Conservation (phyloP, 2,329 filamentous ascomycete species). For the Malbranchea zuffiana region DNA sequence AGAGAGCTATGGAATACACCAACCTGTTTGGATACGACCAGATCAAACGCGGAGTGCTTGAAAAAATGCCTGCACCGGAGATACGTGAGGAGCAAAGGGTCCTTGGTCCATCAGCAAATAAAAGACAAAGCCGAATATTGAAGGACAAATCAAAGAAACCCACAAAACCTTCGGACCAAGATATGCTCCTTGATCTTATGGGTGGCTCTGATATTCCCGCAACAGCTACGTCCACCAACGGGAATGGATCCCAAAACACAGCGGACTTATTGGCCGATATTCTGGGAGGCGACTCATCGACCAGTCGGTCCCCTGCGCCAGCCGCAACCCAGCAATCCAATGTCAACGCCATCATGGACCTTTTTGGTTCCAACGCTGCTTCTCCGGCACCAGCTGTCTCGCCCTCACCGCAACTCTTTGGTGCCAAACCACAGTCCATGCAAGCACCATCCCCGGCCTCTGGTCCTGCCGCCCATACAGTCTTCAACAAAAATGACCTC, state of each 20-base stretch:
- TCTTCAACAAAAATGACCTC: conserved; percentile 79
- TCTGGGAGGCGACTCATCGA: conserved; percentile 59
- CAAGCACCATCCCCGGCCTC: conserved; percentile 36
- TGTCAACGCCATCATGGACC: conserved; percentile 74
- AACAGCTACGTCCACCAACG: conserved; percentile 42
- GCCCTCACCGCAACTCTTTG: conserved; percentile 40
- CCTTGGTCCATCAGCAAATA: conserved; percentile 65
- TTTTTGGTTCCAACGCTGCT: conserved; percentile 51
- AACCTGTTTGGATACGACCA: conserved; percentile 89
- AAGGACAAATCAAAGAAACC: conserved; percentile 66
- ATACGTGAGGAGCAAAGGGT: conserved; percentile 93
- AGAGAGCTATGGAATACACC: conserved; percentile 86
- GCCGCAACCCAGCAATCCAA: conserved; percentile 50
- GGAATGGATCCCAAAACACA: conserved; percentile 57
- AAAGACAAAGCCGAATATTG: conserved; percentile 49
- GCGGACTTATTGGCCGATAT: conserved; percentile 87
- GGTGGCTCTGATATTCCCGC: conserved; percentile 60
- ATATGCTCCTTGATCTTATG: conserved; percentile 87
- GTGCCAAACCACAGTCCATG: conserved; percentile 42
- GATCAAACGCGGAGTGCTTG: conserved; percentile 77
- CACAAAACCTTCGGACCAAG: conserved; percentile 77
- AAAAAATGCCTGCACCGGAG: conserved; percentile 95
- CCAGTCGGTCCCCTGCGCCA: conserved; percentile 31
- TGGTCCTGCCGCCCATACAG: conserved; percentile 50
- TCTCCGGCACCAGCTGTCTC: conserved; percentile 39